These are phyloP conservation scores for Leccinum aurantiacum DNA, from an alignment of 768 basidiomycete species.

Conservation along the genomic window DNA sequence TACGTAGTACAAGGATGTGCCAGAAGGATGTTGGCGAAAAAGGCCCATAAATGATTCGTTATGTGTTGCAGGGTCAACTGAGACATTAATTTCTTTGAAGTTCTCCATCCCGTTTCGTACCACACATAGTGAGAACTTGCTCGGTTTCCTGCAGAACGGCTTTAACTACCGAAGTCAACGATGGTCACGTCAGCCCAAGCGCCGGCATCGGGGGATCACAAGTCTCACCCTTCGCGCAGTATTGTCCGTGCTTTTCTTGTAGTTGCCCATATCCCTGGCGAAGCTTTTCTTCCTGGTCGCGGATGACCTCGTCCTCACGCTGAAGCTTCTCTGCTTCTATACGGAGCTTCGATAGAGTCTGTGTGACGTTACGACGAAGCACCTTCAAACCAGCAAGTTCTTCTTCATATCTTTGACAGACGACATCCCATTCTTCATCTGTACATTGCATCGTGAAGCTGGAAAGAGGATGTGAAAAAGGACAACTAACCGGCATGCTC, in stretches of 20 bases:
- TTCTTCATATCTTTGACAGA: slow-evolving; percentile 56
- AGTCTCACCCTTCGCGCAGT: slow-evolving; percentile 41
- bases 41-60: neutral
- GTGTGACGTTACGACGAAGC: slow-evolving; percentile 53
- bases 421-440: slow-evolving; percentile 62
- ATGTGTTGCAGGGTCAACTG: neutral
- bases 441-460: slow-evolving; percentile 5
- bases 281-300: slow-evolving; percentile 42
- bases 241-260: slow-evolving; percentile 41
- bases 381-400: slow-evolving; percentile 60
- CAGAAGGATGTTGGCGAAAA: neutral
- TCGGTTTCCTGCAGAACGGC: slow-evolving; percentile 45
- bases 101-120: slow-evolving; percentile 42
- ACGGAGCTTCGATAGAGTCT: slow-evolving; percentile 39
- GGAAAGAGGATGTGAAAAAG: neutral
- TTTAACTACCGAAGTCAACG: slow-evolving; percentile 32
- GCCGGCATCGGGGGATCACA: neutral
- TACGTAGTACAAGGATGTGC: neutral
- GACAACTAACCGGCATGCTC: slow-evolving; percentile 40
- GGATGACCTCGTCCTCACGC: slow-evolving; percentile 41
- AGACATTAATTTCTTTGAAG: slow-evolving; percentile 3
- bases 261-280: slow-evolving; percentile 39
- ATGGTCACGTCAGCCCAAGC: slow-evolving; percentile 8
- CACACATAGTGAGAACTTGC: slow-evolving; percentile 44
- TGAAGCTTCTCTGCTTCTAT: slow-evolving; percentile 42